phyloP scores from a whole-genome alignment of 306 rosid species.

The Cicer bijugum region DNA sequence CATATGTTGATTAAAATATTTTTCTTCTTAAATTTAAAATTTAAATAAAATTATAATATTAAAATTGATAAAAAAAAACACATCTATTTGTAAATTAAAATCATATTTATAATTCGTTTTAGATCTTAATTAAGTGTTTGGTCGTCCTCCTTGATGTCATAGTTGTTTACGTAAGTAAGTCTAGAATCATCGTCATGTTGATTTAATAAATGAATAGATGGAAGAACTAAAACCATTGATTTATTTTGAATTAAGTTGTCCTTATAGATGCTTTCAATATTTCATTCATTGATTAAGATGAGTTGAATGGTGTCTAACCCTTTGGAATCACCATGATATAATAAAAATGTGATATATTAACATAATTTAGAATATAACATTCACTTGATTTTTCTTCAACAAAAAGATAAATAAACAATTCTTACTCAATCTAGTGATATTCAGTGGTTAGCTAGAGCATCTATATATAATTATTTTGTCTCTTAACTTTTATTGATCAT shows the following conservation, averaged over 20 bases:
- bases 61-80: too few relatives aligned
- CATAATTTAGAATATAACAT: constrained; percentile 29
- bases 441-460: too few relatives aligned
- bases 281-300: constrained; percentile 31
- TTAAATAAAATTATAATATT: too few relatives aligned
- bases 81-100: too few relatives aligned
- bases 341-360: neutral
- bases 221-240: constrained; percentile 36
- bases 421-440: neutral
- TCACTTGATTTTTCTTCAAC: constrained; percentile 14
- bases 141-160: neutral
- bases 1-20: too few relatives aligned
- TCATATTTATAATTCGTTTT: too few relatives aligned
- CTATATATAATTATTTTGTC: too few relatives aligned
- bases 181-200: constrained; percentile 6
- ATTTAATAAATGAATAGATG: constrained; percentile 22
- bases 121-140: too few relatives aligned
- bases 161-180: neutral
- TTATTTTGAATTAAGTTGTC: neutral
- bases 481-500: too few relatives aligned
- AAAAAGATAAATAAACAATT: neutral
- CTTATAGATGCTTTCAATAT: constrained; percentile 31
- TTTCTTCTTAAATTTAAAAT: too few relatives aligned
- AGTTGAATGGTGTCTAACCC: constrained; percentile 35
- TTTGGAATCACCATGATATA: constrained; percentile 33